Percentiles rank a stretch among this genome's conserved stretches.
Evolutionary conservation across 495 filamentous ascomycete species (phyloP).

Genomic region (Neurospora africana): DNA sequence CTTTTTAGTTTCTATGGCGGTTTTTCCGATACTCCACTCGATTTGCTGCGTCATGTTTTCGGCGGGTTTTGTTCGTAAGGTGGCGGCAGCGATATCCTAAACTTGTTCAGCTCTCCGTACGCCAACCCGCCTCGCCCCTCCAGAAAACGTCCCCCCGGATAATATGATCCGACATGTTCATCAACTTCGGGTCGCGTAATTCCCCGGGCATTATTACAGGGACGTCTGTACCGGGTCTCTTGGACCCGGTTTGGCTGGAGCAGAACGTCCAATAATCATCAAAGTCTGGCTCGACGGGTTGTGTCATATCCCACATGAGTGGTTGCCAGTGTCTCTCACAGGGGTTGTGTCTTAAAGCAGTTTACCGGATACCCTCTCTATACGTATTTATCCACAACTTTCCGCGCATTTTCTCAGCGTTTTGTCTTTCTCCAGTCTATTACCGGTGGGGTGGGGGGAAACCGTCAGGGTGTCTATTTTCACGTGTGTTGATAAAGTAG

Average conservation of each 20-base stretch:
- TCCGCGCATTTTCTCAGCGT: constrained; percentile 10
- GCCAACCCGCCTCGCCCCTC: background rate
- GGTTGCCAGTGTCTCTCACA: background rate
- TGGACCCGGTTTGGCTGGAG: background rate
- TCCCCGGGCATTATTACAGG: background rate
- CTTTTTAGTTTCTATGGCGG: constrained; percentile 7
- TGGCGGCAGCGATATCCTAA: constrained; percentile 9
- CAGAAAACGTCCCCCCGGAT: background rate
- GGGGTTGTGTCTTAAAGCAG: background rate
- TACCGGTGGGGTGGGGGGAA: constrained; percentile 3
- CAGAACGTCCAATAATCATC: background rate
- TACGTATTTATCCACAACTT: background rate
- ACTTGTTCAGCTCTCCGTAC: background rate
- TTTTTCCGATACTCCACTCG: constrained; percentile 24
- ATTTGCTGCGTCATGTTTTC: constrained; percentile 9
- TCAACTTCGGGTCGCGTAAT: background rate
- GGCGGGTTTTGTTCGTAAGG: constrained; percentile 11
- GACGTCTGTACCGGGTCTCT: background rate
- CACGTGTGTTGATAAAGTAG: constrained; percentile 13
- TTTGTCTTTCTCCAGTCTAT: constrained; percentile 2
- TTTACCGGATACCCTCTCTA: background rate
- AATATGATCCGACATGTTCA: background rate
- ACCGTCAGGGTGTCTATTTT: constrained; percentile 4
- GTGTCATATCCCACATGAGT: background rate
- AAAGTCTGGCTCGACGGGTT: background rate